phyloP scores from a whole-genome alignment of 2,329 filamentous ascomycete species.

The Penicillium sp. region DNA sequence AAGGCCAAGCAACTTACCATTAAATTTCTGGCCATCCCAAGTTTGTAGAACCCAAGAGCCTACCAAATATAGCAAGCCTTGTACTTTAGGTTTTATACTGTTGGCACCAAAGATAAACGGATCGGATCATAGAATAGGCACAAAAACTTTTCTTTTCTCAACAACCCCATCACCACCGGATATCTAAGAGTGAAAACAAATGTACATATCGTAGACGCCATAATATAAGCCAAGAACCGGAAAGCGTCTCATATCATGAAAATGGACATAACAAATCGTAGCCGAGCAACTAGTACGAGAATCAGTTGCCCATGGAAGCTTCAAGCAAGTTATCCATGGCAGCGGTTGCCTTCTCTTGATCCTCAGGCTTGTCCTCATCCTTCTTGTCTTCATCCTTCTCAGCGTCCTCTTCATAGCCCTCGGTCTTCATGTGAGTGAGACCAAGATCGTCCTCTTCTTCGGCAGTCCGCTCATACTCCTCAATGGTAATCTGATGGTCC shows the following conservation, averaged over 20 bases:
- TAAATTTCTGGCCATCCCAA: too few relatives aligned
- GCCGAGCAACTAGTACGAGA: conserved; percentile 5
- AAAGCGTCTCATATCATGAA: conserved; percentile 25
- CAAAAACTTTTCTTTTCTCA: conserved; percentile 12
- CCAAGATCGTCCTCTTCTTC: conserved; percentile 95
- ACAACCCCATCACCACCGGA: conserved; percentile 18
- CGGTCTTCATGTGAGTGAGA: conserved; percentile 86
- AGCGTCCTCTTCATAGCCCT: conserved; percentile 70
- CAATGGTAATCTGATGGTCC: conserved; percentile 77
- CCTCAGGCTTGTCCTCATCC: conserved; percentile 37
- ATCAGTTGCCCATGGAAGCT: conserved; percentile 1
- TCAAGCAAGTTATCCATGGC: conserved; percentile 2
- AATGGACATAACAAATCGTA: conserved; percentile 17
- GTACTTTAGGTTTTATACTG: too few relatives aligned
- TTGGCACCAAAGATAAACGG: neutral
- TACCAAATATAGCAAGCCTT: neutral
- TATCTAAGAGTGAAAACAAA: conserved; percentile 24
- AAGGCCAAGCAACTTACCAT: too few relatives aligned
- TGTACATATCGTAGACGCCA: conserved; percentile 27
- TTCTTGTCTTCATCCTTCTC: conserved; percentile 28
- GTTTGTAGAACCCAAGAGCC: neutral
- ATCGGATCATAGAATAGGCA: neutral
- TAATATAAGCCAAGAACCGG: conserved; percentile 16
- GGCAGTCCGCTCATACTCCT: conserved; percentile 81
- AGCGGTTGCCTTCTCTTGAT: conserved; percentile 21